Conservation (phyloP, 306 rosid species). For the Urtica urens region DNA sequence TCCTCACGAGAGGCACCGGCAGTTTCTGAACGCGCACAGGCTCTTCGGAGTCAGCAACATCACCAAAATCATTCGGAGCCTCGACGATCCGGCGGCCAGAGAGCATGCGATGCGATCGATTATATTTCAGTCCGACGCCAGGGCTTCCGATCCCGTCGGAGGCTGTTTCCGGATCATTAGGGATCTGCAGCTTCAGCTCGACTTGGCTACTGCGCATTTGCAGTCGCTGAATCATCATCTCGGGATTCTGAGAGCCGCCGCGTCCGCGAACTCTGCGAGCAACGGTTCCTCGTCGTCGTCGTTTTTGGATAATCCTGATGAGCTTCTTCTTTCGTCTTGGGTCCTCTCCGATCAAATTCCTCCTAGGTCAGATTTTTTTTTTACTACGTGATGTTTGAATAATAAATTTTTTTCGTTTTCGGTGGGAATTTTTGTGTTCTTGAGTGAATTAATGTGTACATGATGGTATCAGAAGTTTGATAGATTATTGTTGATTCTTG, state of each 20-base stretch:
- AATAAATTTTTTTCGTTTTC: too few species aligned
- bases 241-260: constrained; percentile 19
- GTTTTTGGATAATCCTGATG: too few species aligned
- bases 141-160: constrained; percentile 60
- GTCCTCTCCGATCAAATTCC: too few species aligned
- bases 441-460: too few species aligned
- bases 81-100: neutral
- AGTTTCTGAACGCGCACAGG: constrained; percentile 58
- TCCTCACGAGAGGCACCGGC: constrained; percentile 52
- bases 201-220: constrained; percentile 24
- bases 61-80: constrained; percentile 31
- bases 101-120: constrained; percentile 46
- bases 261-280: too few species aligned
- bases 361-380: too few species aligned
- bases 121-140: constrained; percentile 48
- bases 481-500: too few species aligned
- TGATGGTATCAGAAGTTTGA: too few species aligned
- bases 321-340: too few species aligned
- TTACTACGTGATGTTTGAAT: too few species aligned
- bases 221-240: constrained; percentile 44
- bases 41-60: constrained; percentile 74
- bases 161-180: constrained; percentile 38
- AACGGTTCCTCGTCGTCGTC: too few species aligned
- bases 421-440: too few species aligned
- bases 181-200: constrained; percentile 28